These are phyloP conservation scores for Sporothrix variecibatus DNA, from an alignment of 2,329 filamentous ascomycete genomes.

Conservation along the genomic window DNA sequence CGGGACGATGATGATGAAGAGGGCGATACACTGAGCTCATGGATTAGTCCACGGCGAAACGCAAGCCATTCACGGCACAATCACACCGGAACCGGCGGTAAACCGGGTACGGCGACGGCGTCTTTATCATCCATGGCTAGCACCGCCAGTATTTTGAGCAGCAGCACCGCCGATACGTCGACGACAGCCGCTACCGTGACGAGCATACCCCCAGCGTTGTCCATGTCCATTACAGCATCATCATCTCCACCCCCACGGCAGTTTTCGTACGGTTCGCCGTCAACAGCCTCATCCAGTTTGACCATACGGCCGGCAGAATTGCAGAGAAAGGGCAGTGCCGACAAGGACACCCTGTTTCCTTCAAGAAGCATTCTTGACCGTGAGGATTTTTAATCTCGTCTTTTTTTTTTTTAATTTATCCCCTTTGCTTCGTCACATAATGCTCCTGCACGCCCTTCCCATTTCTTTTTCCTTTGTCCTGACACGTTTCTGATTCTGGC, in stretches of 20 bases:
- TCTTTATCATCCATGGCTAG: slow-evolving; percentile 23
- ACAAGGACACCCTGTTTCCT: neutral
- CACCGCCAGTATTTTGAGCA: slow-evolving; percentile 18
- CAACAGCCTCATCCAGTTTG: neutral
- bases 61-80: neutral
- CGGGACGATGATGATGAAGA: neutral
- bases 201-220: neutral
- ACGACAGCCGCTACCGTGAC: neutral
- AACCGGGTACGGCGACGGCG: neutral
- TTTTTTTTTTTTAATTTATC: neutral
- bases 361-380: neutral
- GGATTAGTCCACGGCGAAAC: neutral
- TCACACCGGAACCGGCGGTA: neutral
- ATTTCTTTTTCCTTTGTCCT: neutral
- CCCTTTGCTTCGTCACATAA: neutral
- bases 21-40: neutral
- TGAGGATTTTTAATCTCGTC: neutral
- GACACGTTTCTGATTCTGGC: neutral
- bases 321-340: neutral
- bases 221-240: neutral
- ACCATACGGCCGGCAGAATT: neutral
- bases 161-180: slow-evolving; percentile 20
- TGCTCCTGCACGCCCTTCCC: neutral
- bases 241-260: neutral
- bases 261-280: neutral